Evolutionary conservation across 176 grass and related monocot genomes (phyloP).

Genomic region (Carex scoparia): DNA sequence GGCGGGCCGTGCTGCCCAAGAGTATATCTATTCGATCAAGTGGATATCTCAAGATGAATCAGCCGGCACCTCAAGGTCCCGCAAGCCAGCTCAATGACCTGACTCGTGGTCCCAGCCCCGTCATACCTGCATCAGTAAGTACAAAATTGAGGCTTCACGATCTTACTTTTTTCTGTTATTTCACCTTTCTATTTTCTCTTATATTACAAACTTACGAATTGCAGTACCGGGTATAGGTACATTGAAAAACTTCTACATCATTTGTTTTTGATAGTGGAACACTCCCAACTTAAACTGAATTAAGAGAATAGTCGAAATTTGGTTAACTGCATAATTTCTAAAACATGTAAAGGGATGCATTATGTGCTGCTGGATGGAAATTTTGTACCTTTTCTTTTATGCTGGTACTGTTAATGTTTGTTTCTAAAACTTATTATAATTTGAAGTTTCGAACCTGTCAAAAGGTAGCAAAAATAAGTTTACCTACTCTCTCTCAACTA

Average conservation of each 20-base stretch:
- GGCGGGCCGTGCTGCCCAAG: constrained; percentile 49
- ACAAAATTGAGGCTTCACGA: background rate
- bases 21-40: constrained; percentile 85
- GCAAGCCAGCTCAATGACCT: constrained; percentile 18
- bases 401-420: background rate
- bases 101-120: constrained; percentile 27
- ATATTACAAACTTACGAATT: background rate
- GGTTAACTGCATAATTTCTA: background rate
- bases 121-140: constrained; percentile 46
- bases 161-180: background rate
- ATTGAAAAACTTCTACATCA: background rate
- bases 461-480: background rate
- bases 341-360: background rate
- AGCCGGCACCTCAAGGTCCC: background rate
- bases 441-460: background rate
- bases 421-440: background rate
- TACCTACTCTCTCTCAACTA: background rate
- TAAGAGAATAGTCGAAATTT: background rate
- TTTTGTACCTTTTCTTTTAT: background rate
- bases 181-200: background rate
- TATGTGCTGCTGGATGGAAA: background rate
- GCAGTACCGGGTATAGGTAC: background rate
- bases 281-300: background rate
- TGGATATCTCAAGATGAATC: constrained; percentile 63
- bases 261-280: background rate